Evolutionary conservation across 1,284 basidiomycete species (phyloP).

Genomic region (Erythrobasidium hasegawianum): DNA sequence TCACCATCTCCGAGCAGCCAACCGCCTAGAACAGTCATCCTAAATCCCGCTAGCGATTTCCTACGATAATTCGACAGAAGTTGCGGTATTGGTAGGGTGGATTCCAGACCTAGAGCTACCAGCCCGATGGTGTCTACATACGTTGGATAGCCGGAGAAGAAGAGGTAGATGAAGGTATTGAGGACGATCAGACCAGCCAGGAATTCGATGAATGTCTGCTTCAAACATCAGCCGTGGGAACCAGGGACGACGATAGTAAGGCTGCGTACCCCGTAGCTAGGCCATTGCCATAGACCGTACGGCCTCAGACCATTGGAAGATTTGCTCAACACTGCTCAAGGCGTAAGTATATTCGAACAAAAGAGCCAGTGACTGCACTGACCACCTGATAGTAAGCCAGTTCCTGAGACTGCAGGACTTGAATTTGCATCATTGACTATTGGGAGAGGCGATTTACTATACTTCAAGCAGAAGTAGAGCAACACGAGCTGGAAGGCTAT

Average conservation of each 20-base stretch:
- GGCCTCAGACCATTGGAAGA: conserved; percentile 43
- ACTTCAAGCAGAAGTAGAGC: conserved; percentile 54
- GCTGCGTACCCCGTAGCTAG: conserved; percentile 45
- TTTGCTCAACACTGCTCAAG: too few species aligned
- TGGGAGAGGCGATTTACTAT: conserved; percentile 34
- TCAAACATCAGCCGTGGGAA: conserved; percentile 32
- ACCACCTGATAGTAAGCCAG: not conserved
- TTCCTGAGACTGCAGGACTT: not conserved
- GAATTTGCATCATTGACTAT: not conserved
- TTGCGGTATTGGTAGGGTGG: conserved; percentile 56
- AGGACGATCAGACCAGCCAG: conserved; percentile 51
- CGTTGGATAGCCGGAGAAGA: conserved; percentile 41
- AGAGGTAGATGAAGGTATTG: conserved; percentile 47
- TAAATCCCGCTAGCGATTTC: conserved; percentile 54
- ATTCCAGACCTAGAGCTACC: conserved; percentile 54
- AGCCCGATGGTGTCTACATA: conserved; percentile 52
- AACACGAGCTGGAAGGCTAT: conserved; percentile 54
- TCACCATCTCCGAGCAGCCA: conserved; percentile 51
- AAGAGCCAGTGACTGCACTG: not conserved
- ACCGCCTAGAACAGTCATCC: conserved; percentile 51
- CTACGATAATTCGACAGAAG: conserved; percentile 53
- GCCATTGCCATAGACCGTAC: conserved; percentile 54
- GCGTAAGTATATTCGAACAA: not conserved
- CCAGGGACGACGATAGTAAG: not conserved
- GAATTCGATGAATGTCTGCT: conserved; percentile 53